These are phyloP conservation scores for Neofusicoccum kwambonambiense DNA, from an alignment of 2,329 filamentous ascomycete species.

Conservation along the genomic window DNA sequence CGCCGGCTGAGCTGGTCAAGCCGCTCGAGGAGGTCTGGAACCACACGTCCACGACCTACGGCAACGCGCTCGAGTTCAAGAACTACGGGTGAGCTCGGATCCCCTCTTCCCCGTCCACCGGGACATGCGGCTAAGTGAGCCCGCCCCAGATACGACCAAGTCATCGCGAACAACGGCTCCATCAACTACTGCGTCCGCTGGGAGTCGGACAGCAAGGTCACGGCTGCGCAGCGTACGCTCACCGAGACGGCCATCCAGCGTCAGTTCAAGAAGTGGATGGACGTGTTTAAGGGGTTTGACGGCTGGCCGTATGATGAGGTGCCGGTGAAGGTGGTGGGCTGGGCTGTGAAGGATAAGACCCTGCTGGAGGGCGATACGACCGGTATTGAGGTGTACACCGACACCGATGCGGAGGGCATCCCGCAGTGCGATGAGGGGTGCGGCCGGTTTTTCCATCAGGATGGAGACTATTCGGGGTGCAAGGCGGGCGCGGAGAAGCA, in stretches of 20 bases:
- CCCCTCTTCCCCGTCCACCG: no score
- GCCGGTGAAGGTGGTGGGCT: constrained; percentile 45
- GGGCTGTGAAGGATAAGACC: constrained; percentile 41
- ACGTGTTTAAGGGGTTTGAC: constrained; percentile 45
- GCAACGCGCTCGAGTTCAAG: constrained; percentile 27
- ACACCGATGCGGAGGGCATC: constrained; percentile 39
- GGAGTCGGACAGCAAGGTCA: constrained; percentile 41
- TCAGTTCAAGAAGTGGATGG: constrained; percentile 45
- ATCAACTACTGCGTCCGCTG: constrained; percentile 48
- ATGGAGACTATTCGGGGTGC: constrained; percentile 43
- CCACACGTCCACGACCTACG: constrained; percentile 26
- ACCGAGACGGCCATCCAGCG: constrained; percentile 36
- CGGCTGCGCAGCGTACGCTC: constrained; percentile 40
- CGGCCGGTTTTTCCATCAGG: constrained; percentile 47
- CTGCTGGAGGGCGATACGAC: constrained; percentile 37
- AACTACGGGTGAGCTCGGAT: constrained; percentile 24
- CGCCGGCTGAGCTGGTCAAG: constrained; percentile 27
- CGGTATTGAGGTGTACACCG: constrained; percentile 44
- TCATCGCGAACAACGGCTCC: constrained; percentile 32
- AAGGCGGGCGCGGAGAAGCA: constrained; percentile 39
- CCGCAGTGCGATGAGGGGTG: constrained; percentile 45
- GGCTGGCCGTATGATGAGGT: constrained; percentile 44
- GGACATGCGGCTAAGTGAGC: no score
- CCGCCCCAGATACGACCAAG: constrained; percentile 26
- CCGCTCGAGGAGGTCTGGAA: constrained; percentile 28